phyloP scores from a whole-genome alignment of 768 basidiomycete species.

The Tulasnella calospora region DNA sequence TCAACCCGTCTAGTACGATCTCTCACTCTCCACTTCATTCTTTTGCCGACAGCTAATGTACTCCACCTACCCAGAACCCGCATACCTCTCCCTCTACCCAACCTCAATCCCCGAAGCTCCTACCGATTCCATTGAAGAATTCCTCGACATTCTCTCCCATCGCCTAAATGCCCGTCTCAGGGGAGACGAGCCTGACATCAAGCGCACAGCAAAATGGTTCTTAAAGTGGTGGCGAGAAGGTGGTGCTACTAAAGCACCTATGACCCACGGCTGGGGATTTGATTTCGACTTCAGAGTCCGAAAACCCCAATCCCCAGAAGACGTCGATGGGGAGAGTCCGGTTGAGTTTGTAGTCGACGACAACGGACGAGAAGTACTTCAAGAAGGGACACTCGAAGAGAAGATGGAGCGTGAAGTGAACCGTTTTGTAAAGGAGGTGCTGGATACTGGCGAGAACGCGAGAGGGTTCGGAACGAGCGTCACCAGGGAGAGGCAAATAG shows the following conservation, averaged over 20 bases:
- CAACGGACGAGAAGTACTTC: neutral
- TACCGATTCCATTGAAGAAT: constrained; percentile 55
- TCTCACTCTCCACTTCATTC: constrained; percentile 49
- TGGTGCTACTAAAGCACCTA: constrained; percentile 15
- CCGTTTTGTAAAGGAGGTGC: neutral
- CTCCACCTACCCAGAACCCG: constrained; percentile 7
- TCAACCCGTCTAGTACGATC: constrained; percentile 62
- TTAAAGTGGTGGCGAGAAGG: constrained; percentile 78
- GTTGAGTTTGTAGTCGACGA: neutral
- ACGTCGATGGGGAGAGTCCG: neutral
- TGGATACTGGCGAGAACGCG: neutral
- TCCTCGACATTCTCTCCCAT: constrained; percentile 63
- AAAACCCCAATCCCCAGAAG: neutral
- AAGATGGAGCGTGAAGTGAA: constrained; percentile 4
- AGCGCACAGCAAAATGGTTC: constrained; percentile 74
- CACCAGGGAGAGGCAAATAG: neutral
- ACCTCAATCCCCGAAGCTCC: constrained; percentile 45
- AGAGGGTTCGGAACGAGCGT: neutral
- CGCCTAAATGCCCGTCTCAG: constrained; percentile 79
- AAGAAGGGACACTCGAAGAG: neutral
- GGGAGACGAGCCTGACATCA: constrained; percentile 65
- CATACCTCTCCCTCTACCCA: constrained; percentile 61
- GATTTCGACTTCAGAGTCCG: constrained; percentile 24
- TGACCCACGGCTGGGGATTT: constrained; percentile 20
- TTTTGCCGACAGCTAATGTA: constrained; percentile 28